A percentile compares a stretch with the other conserved stretches of the same genome.
Evolutionary conservation across 1,284 basidiomycete species (phyloP).

Genomic region (Cutaneotrichosporon arboriforme): DNA sequence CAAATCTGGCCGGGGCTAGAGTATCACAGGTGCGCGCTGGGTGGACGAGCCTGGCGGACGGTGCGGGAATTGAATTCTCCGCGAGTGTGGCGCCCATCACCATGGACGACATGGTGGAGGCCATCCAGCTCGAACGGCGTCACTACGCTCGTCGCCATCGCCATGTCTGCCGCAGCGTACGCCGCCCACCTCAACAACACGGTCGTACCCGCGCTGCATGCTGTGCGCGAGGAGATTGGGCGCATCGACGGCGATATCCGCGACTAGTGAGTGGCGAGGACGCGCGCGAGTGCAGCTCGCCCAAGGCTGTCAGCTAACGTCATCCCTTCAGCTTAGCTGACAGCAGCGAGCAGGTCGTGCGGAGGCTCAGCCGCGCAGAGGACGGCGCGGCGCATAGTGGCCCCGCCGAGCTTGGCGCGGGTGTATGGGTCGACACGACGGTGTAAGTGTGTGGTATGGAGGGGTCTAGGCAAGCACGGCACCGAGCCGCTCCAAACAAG

Average conservation of each 20-base stretch:
- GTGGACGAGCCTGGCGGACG: too few species aligned
- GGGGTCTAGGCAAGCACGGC: too few species aligned
- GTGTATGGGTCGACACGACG: slow-evolving; percentile 30
- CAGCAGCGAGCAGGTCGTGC: slow-evolving; percentile 18
- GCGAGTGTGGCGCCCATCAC: background rate
- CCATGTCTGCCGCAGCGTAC: slow-evolving; percentile 13
- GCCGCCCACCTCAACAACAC: slow-evolving; percentile 13
- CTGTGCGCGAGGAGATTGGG: slow-evolving; percentile 14
- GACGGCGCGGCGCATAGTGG: slow-evolving; percentile 11
- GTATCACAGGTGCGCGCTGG: too few species aligned
- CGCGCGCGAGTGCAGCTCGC: too few species aligned
- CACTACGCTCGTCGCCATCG: too few species aligned
- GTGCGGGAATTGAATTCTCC: background rate
- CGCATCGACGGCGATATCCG: slow-evolving; percentile 21
- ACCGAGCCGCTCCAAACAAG: too few species aligned
- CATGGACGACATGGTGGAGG: background rate
- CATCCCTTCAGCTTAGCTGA: background rate
- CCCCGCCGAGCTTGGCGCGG: slow-evolving; percentile 31
- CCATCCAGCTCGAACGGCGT: background rate
- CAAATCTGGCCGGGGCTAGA: too few species aligned
- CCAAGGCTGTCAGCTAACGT: background rate
- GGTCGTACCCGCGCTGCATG: slow-evolving; percentile 18
- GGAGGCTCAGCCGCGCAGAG: slow-evolving; percentile 11
- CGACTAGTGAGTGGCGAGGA: slow-evolving; percentile 24
- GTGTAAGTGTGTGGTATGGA: slow-evolving; percentile 31